Evolutionary conservation across 306 rosid species (phyloP), one percentile per base, ranked within the genome.

Genomic region (Comarum palustre): DNA sequence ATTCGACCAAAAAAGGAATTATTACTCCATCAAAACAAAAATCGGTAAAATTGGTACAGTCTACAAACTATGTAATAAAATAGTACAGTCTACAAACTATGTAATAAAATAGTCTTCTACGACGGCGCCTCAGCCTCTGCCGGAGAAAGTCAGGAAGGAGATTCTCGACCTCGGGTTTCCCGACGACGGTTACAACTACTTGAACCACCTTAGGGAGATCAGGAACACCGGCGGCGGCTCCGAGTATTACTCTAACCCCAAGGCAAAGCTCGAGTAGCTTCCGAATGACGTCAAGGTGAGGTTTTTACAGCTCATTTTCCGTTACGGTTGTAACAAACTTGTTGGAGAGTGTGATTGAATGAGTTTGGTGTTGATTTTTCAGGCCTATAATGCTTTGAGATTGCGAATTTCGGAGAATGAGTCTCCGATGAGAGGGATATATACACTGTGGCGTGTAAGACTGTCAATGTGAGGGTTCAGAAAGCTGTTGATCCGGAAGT

Each of bases 301-400:
- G n/a, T 77, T 16, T 1, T 25, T 13, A 12, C 25, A 11, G 16
- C 7, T 20, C 62, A 7, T 16, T 20, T 73, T 66, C 2, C 46
- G 45, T 62, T 29, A n/a, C 66, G 17, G 79, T 29, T 66, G 0
- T 76, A 12, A 39, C 13, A 24, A 17, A 32, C 43, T 61, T 8
- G 10, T 17, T 1, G 39, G 43, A 4, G 3, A 27, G 38, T 73
- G 38, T 34, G 45, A 45, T 60, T 54, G 4, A 50, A 14, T 13
- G 20, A 48, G 54, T 80, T 66, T 34, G 20, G 65, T 25, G 20
- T 73, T 65, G 51, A 14, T 72, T 68, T 43, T 86, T 51, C 76
- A 94, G 99, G 99, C 99, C 3, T 91, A 84, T 81, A 93, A 95
- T 82, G 99, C 97, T 75, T 88, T 97, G 0, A 87, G 86, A 43